Evolutionary conservation across 352 stramenopile genomes (phyloP), one percentile per base, ranked within the genome.

Genomic region (Vaucheria bursata): DNA sequence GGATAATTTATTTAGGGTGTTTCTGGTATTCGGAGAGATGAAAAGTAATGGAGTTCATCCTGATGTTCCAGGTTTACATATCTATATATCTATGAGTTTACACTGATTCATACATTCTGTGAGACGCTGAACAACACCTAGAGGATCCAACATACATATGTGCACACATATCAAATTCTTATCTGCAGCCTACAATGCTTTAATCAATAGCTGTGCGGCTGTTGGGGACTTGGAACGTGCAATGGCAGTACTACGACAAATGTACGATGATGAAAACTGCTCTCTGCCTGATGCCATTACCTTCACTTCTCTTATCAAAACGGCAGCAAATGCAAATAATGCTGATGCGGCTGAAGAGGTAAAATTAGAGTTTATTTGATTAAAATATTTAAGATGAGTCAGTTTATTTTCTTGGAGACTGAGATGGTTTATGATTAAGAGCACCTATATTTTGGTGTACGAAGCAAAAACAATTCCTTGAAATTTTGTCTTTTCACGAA

Each of bases 11-110:
- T 84, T 80, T 71, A 40, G 76, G 33, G 72, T 85, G 33, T 84
- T 84, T 66, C 33, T 85, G 0, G 80, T 85, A 0, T 85, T 84
- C 65, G 53, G 78, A 33, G 75, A 85, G 71, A 85, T 85, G 80
- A 34, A 67, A 45, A 79, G 70, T 66, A 77, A 75, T 39, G 75
- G 67, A 33, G 50, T 80, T 0, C 32, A 50, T 35, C 77, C 77
- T 31, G 77, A 82, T n/a, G n/a, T 68, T 2, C 49, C 70, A 72
- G 65, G 65, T 38, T 45, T 45, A 35, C 59, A 69, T 12, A 50
- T 12, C 39, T 50, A 12, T 12, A n/a, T n/a, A 12, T 5, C 39
- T 50, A 12, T 50, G 39, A 12, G 39, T 50, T 50, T 50, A 12
- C 12, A 12, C 5, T 50, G 39, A 50, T 50, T 5, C 39, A 5